These are phyloP conservation scores for Cylindrodendrum hubeiense DNA, from an alignment of 2,329 filamentous ascomycete species.

Conservation along the genomic window DNA sequence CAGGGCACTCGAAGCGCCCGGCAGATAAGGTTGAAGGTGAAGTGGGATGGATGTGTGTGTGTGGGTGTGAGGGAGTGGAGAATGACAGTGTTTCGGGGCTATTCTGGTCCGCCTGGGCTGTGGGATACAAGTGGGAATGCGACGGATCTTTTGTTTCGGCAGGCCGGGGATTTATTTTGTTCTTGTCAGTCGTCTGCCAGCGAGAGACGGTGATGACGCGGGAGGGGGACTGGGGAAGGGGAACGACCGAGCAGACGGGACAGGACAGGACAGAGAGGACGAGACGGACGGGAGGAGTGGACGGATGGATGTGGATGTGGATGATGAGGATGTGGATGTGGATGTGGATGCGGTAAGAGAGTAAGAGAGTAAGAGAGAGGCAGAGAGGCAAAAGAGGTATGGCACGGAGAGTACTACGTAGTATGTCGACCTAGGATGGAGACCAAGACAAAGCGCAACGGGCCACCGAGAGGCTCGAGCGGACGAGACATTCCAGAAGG, in stretches of 20 bases:
- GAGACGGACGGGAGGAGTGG: not conserved
- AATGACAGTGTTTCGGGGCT: not conserved
- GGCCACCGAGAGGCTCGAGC: constrained; percentile 7
- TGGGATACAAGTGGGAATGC: constrained; percentile 3
- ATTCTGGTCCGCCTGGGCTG: not conserved
- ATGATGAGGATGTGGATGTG: too few relatives aligned
- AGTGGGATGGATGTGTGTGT: not conserved
- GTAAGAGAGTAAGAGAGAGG: too few relatives aligned
- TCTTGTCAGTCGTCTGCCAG: not conserved
- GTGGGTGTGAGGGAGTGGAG: constrained; percentile 2
- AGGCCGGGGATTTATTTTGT: not conserved
- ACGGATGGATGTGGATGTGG: not conserved
- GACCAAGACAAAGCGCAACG: not conserved
- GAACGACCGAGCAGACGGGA: not conserved
- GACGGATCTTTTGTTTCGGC: constrained; percentile 4
- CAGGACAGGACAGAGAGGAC: not conserved
- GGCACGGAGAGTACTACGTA: too few relatives aligned
- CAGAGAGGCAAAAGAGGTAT: not conserved
- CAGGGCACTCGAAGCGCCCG: constrained; percentile 19
- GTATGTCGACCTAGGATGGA: too few relatives aligned
- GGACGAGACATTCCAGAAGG: constrained; percentile 13
- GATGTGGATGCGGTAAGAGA: not conserved
- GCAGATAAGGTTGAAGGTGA: constrained; percentile 15
- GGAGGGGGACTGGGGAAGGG: not conserved
- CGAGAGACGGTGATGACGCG: not conserved